These are phyloP conservation scores for Venturia asperata DNA, from an alignment of 2,329 filamentous ascomycete genomes.

Conservation along the genomic window DNA sequence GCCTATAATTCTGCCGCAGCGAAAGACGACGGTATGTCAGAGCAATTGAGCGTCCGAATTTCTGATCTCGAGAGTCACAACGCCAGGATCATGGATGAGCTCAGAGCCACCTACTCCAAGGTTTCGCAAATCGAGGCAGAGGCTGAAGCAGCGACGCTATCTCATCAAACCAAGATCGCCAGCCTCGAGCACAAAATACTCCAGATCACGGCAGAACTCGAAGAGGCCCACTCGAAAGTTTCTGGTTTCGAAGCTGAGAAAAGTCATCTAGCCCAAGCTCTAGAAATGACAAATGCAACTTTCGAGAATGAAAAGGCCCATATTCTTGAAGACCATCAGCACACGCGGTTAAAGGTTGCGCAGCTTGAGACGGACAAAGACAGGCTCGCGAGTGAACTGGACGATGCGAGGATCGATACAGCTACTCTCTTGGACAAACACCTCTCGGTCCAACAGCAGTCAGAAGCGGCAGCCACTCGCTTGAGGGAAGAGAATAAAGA, in stretches of 20 bases:
- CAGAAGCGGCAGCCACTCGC: neutral
- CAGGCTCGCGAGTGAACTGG: neutral
- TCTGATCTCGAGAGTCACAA: neutral
- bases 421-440: neutral
- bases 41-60: neutral
- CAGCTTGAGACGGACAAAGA: neutral
- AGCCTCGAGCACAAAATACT: neutral
- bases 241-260: neutral
- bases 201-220: neutral
- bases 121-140: neutral
- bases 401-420: neutral
- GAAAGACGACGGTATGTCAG: neutral
- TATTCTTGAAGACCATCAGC: neutral
- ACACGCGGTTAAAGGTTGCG: neutral
- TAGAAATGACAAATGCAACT: neutral
- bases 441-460: neutral
- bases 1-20: neutral
- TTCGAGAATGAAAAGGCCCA: slow-evolving; percentile 6
- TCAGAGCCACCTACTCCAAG: neutral
- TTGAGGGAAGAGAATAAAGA: slow-evolving; percentile 1
- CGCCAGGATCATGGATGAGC: neutral
- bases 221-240: neutral
- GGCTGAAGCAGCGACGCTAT: neutral
- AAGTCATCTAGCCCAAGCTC: neutral
- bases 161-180: neutral